These are phyloP conservation scores for Sarcodon sp. DNA, from an alignment of 768 basidiomycete genomes.

Conservation along the genomic window DNA sequence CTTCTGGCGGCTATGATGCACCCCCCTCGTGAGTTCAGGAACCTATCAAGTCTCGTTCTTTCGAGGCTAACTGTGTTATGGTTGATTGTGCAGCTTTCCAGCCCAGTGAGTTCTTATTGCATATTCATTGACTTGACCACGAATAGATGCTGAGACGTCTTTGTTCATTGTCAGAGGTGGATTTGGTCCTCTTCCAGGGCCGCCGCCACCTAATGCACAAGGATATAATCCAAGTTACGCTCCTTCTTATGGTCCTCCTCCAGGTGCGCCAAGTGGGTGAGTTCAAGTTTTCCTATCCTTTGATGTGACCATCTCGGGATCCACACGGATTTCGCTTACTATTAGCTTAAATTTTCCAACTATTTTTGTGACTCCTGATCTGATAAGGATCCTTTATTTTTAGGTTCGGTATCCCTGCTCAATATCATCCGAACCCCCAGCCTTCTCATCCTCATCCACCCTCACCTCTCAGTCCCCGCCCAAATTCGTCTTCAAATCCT, in stretches of 20 bases:
- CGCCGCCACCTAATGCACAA: constrained; percentile 2
- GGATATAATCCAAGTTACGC: constrained; percentile 11
- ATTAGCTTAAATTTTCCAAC: not conserved
- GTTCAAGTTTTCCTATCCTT: constrained; percentile 10
- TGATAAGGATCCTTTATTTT: not conserved
- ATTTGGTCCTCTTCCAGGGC: constrained; percentile 2
- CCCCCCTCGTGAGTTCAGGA: not conserved
- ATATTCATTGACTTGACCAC: too few relatives aligned
- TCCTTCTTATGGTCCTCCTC: constrained; percentile 9
- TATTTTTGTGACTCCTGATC: not conserved
- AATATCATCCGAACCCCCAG: not conserved
- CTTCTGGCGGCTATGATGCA: constrained; percentile 2
- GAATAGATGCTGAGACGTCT: constrained; percentile 3
- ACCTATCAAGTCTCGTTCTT: not conserved
- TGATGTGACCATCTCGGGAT: constrained; percentile 2
- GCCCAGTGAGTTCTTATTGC: not conserved
- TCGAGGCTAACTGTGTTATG: not conserved
- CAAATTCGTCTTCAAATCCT: constrained; percentile 2
- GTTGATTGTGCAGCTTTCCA: not conserved
- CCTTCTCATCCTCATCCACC: not conserved
- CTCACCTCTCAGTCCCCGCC: not conserved
- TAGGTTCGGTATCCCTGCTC: not conserved
- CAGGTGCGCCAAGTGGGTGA: constrained; percentile 4
- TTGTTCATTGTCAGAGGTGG: constrained; percentile 1
- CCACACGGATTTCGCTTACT: not conserved